Conservation (phyloP, 139 green algal genomes). For the Diplosphaera chodatii region DNA sequence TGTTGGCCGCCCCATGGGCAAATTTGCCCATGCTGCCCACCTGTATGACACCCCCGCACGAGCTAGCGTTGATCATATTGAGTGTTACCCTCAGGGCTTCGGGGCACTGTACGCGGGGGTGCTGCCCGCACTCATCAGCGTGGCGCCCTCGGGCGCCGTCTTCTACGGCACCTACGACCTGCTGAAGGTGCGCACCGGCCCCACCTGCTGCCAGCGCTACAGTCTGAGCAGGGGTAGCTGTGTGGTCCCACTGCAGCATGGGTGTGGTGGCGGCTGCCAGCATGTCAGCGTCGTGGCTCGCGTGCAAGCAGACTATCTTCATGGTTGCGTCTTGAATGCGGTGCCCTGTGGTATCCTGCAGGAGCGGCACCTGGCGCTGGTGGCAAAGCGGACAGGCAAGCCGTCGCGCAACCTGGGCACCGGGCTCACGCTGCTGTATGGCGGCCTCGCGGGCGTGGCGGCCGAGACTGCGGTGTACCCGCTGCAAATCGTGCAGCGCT, state of each 20-base stretch:
- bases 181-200: slow-evolving; percentile 38
- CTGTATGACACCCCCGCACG: no score
- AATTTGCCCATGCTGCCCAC: no score
- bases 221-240: no score
- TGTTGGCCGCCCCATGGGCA: no score
- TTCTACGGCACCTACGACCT: slow-evolving; percentile 80
- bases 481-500: slow-evolving; percentile 58
- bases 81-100: no score
- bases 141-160: slow-evolving; percentile 66
- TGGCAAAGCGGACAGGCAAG: neutral
- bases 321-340: no score
- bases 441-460: slow-evolving; percentile 43
- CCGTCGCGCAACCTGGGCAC: slow-evolving; percentile 10
- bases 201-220: neutral
- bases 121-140: slow-evolving; percentile 61
- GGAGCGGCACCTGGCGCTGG: neutral
- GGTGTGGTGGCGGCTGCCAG: no score
- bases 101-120: slow-evolving; percentile 60
- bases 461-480: slow-evolving; percentile 65
- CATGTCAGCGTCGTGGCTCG: no score
- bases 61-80: no score
- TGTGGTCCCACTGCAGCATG: no score
- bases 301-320: no score
- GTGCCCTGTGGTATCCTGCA: no score
- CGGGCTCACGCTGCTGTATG: slow-evolving; percentile 48